Evolutionary conservation across 1,284 basidiomycete genomes (phyloP).

Genomic region (Ustilago hordei): DNA sequence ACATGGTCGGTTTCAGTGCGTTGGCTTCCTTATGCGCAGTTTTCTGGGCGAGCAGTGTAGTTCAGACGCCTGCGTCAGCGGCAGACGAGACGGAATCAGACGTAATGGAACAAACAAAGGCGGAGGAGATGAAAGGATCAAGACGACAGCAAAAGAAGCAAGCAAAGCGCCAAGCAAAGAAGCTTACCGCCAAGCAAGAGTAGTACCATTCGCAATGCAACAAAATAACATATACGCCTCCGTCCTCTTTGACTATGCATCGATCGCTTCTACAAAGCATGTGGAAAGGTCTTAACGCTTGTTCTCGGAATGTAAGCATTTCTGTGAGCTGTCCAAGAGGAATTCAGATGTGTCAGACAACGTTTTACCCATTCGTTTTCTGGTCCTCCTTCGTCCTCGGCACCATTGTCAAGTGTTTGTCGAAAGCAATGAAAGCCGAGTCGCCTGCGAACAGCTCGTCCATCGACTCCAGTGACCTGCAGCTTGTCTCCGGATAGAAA

Average conservation of each 20-base stretch:
- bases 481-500: constrained; percentile 42
- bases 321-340: no score
- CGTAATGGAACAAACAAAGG: not conserved
- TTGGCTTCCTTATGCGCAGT: constrained; percentile 26
- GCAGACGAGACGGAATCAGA: constrained; percentile 9
- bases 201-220: not conserved
- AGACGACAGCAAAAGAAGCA: constrained; percentile 37
- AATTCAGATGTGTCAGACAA: no score
- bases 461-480: constrained; percentile 35
- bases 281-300: not conserved
- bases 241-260: not conserved
- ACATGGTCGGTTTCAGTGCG: constrained; percentile 24
- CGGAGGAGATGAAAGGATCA: constrained; percentile 12
- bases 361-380: not conserved
- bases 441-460: constrained; percentile 37
- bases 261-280: not conserved
- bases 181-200: constrained; percentile 21
- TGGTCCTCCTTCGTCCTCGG: not conserved
- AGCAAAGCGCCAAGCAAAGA: constrained; percentile 44
- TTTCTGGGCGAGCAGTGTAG: constrained; percentile 35
- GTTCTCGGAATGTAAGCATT: not conserved
- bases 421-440: constrained; percentile 33
- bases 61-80: constrained; percentile 17
- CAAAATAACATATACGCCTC: not conserved
- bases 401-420: constrained; percentile 20